These are phyloP conservation scores for Tremella fuciformis DNA, from an alignment of 768 basidiomycete genomes.

Conservation along the genomic window DNA sequence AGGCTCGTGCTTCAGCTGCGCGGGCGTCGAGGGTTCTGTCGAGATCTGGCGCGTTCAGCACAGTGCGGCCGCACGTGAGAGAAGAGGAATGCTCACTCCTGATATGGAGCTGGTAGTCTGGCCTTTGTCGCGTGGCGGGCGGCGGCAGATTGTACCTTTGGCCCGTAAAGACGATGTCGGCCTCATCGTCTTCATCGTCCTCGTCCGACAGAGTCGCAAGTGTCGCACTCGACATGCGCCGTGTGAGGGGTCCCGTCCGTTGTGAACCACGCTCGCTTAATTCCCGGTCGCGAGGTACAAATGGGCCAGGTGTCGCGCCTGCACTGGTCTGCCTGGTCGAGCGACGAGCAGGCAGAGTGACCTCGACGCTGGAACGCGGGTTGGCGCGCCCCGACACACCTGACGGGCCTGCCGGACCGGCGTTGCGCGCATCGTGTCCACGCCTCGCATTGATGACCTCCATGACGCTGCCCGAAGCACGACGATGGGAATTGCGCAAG, in stretches of 20 bases:
- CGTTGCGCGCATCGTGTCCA: not conserved
- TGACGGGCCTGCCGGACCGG: not conserved
- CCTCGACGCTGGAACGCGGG: not conserved
- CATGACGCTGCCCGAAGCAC: slow-evolving; percentile 1
- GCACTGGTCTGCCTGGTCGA: not conserved
- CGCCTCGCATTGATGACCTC: slow-evolving; percentile 1
- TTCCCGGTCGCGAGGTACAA: not conserved
- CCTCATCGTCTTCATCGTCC: not conserved
- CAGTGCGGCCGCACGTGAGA: not conserved
- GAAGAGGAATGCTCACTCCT: not conserved
- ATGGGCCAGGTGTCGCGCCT: not conserved
- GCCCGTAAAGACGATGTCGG: slow-evolving; percentile 2
- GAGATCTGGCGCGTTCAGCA: not conserved
- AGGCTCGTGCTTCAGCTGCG: not conserved
- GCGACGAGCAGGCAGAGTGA: not conserved
- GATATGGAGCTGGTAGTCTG: not conserved
- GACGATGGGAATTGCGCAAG: not conserved
- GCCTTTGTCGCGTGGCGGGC: not conserved
- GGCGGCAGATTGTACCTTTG: not conserved
- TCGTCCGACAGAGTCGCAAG: not conserved
- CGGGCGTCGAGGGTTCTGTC: not conserved
- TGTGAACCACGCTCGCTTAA: not conserved
- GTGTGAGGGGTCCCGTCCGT: not conserved
- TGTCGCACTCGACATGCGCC: not conserved
- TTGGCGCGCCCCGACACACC: not conserved